Conservation (phyloP, 176 grass and related monocot genomes). For the Phragmites australis region DNA sequence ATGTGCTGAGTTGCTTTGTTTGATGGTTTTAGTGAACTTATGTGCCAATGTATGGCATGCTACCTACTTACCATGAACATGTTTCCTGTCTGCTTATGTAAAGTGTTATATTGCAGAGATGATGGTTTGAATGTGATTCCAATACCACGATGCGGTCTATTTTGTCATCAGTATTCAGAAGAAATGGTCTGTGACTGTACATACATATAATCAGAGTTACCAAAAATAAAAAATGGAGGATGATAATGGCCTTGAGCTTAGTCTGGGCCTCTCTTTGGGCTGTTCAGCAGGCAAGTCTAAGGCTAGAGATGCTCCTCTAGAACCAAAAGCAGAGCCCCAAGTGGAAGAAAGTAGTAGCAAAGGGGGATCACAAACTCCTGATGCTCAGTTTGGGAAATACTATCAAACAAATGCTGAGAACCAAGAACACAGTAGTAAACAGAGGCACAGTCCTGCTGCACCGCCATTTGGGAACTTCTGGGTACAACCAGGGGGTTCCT, state of each 20-base stretch:
- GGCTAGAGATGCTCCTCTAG: slow-evolving; percentile 48
- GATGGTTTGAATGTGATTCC: background rate
- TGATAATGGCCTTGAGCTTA: slow-evolving; percentile 87
- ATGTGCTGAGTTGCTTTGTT: background rate
- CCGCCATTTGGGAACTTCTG: slow-evolving; percentile 54
- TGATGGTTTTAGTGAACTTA: background rate
- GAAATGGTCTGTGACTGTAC: slow-evolving; percentile 8
- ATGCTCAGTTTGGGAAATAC: slow-evolving; percentile 60
- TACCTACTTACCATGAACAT: background rate
- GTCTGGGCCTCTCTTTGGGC: slow-evolving; percentile 84
- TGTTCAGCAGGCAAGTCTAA: slow-evolving; percentile 63
- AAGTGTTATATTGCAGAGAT: slow-evolving; percentile 37
- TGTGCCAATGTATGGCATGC: background rate
- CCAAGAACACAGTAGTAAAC: slow-evolving; percentile 64
- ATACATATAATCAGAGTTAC: background rate
- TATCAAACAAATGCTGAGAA: slow-evolving; percentile 52
- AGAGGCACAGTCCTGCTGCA: slow-evolving; percentile 47
- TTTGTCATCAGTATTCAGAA: background rate
- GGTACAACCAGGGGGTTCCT: slow-evolving; percentile 50
- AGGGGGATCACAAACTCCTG: slow-evolving; percentile 50
- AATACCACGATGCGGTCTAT: background rate
- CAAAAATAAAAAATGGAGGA: slow-evolving; percentile 63
- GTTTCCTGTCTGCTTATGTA: slow-evolving; percentile 1
- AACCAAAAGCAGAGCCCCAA: slow-evolving; percentile 63
- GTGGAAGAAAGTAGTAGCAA: slow-evolving; percentile 78